Conservation (phyloP, 1,139 yeast species). For the Arxiozyma heterogenica region DNA sequence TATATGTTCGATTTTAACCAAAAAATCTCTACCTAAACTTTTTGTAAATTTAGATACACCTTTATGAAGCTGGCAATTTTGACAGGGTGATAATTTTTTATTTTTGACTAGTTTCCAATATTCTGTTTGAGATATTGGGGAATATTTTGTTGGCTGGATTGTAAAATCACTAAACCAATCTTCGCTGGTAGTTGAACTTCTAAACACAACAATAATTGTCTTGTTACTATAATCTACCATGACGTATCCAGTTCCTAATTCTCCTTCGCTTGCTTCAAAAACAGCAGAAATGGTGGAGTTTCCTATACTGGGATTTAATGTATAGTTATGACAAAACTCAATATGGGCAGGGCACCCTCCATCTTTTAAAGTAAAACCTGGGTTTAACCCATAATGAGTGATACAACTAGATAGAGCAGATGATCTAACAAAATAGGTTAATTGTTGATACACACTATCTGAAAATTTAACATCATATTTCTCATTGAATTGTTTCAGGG, state of each 20-base stretch:
- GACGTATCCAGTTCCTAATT: conserved; percentile 42
- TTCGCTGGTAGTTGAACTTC: conserved; percentile 49
- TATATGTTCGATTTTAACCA: conserved; percentile 31
- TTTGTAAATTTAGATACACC: conserved; percentile 44
- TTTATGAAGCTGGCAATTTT: conserved; percentile 47
- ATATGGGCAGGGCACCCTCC: conserved; percentile 28
- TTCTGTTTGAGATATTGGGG: conserved; percentile 21
- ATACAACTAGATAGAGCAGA: conserved; percentile 28
- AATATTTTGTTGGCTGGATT: conserved; percentile 38
- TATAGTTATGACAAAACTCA: conserved; percentile 22
- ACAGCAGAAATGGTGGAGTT: conserved; percentile 30
- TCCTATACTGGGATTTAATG: conserved; percentile 28
- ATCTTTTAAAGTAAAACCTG: conserved; percentile 16
- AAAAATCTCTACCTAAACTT: conserved; percentile 35
- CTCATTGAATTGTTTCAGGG: conserved; percentile 14
- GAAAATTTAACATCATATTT: conserved; percentile 8
- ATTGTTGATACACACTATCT: conserved; percentile 19
- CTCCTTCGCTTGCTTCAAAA: conserved; percentile 35
- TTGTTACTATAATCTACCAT: conserved; percentile 32
- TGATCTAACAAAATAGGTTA: conserved; percentile 27
- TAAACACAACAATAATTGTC: conserved; percentile 37
- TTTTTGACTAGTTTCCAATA: conserved; percentile 19
- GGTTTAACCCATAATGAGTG: conserved; percentile 11
- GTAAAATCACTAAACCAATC: conserved; percentile 53
- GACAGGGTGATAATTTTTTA: conserved; percentile 31